phyloP scores from a whole-genome alignment of 768 basidiomycete species.

The Russula ochroleuca region DNA sequence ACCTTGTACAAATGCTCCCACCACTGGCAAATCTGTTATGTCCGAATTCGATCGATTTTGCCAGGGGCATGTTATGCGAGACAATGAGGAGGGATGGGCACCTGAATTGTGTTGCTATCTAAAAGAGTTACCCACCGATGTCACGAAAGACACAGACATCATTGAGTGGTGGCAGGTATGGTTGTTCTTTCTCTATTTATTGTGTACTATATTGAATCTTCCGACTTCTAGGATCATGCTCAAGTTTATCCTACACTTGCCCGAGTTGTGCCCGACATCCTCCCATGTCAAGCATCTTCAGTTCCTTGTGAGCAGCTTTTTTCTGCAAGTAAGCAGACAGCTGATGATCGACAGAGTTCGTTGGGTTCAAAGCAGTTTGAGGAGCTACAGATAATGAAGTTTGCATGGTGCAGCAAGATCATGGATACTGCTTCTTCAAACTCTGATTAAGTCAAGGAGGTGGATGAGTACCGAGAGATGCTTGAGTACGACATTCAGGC shows the following conservation, averaged over 20 bases:
- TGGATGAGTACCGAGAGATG: neutral
- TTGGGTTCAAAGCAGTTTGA: constrained; percentile 19
- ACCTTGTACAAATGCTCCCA: too few species aligned
- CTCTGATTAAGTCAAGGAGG: neutral
- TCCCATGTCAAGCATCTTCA: constrained; percentile 21
- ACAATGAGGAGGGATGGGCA: too few species aligned
- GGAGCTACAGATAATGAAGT: neutral
- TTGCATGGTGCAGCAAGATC: neutral
- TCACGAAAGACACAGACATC: too few species aligned
- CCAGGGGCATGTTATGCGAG: neutral
- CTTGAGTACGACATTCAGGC: neutral
- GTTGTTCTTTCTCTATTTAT: neutral
- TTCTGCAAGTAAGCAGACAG: constrained; percentile 16
- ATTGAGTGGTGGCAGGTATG: too few species aligned
- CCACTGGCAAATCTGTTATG: too few species aligned
- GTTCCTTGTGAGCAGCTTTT: constrained; percentile 25
- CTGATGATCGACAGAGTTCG: neutral
- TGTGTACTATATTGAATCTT: neutral
- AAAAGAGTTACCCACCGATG: too few species aligned
- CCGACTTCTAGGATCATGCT: neutral
- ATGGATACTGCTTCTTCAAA: neutral
- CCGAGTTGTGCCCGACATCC: constrained; percentile 18
- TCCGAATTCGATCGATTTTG: neutral
- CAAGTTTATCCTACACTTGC: constrained; percentile 17
- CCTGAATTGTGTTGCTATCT: too few species aligned